Evolutionary conservation across 2,329 filamentous ascomycete genomes (phyloP).

Genomic region (Botryotinia calthae): DNA sequence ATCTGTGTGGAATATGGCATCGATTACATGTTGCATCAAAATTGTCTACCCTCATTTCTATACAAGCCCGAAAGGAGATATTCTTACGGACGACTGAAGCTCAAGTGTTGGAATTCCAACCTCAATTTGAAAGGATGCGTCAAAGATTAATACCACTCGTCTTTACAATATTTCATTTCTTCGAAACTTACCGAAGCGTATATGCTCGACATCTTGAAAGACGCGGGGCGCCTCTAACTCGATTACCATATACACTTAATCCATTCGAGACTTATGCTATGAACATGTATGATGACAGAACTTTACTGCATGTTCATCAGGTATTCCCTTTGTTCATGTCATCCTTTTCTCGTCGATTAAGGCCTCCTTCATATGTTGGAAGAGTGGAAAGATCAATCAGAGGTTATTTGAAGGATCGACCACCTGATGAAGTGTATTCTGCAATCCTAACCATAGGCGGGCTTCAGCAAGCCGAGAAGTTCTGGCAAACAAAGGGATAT

Average conservation of each 20-base stretch:
- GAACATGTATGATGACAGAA: slow-evolving; percentile 63
- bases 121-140: slow-evolving; percentile 62
- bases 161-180: slow-evolving; percentile 67
- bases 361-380: slow-evolving; percentile 63
- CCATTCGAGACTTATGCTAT: slow-evolving; percentile 62
- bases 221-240: slow-evolving; percentile 50
- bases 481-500: slow-evolving; percentile 67
- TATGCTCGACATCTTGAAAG: slow-evolving; percentile 56
- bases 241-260: slow-evolving; percentile 57
- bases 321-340: slow-evolving; percentile 63
- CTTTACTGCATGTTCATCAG: slow-evolving; percentile 61
- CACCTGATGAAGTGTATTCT: slow-evolving; percentile 60
- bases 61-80: slow-evolving; percentile 64
- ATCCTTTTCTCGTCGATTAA: slow-evolving; percentile 60
- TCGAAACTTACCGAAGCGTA: slow-evolving; percentile 60
- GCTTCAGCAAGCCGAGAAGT: slow-evolving; percentile 58
- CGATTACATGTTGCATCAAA: slow-evolving; percentile 63
- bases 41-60: slow-evolving; percentile 59
- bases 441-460: slow-evolving; percentile 60
- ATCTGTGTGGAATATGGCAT: slow-evolving; percentile 64
- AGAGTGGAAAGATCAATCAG: slow-evolving; percentile 60
- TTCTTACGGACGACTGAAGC: slow-evolving; percentile 57
- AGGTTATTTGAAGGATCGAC: slow-evolving; percentile 62
- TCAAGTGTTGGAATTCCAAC: slow-evolving; percentile 56
- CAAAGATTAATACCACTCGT: slow-evolving; percentile 61